Evolutionary conservation across 257 asterid species (phyloP), one percentile per base, ranked within the genome.

Genomic region (Solanum sitiens): DNA sequence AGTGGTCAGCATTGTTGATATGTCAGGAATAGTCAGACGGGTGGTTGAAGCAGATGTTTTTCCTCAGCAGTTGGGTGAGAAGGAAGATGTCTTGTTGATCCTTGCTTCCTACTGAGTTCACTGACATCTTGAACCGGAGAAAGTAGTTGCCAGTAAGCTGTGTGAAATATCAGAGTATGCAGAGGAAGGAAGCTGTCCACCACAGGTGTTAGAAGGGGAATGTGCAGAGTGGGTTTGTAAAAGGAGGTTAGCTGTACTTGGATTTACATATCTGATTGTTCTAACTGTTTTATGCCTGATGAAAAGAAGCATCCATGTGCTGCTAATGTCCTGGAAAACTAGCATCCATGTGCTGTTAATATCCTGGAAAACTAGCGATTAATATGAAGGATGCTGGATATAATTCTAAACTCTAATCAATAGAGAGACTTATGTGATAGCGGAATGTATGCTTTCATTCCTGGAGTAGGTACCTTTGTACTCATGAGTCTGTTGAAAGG

Each of bases 201-300:
- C 75, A 88, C 89, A 90, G 89, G 67, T 25, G 92, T 93, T 88
- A 93, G 98, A 91, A 91, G 79, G 88, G 93, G 90, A 68, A 92
- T 96, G 95, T 72, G 82, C 67, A 92, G 91, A 85, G 93, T 88
- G 88, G 94, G 98, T 68, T 14, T 90, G 89, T 68, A 35, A 40
- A 94, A 94, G 91, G 98, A 95, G 89, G 93, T 92, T n/a, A 98
- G 96, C 44, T 92, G 97, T 92, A 95, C 93, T 89, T 96, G 97
- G 98, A 94, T 96, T 87, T 90, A 94, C 83, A 80, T 95, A n/a
- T 87, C 85, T 14, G 96, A 97, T 68, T 67, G 82, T 74, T 65
- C 92, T 6, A 88, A 88, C 83, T 91, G 86, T 84, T 95, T 94
- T 40, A 89, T 88, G 33, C 93, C 99, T 23, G 92, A 88, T 88